Evolutionary conservation across 352 stramenopile species (phyloP).

Genomic region (Pythium monospermum): DNA sequence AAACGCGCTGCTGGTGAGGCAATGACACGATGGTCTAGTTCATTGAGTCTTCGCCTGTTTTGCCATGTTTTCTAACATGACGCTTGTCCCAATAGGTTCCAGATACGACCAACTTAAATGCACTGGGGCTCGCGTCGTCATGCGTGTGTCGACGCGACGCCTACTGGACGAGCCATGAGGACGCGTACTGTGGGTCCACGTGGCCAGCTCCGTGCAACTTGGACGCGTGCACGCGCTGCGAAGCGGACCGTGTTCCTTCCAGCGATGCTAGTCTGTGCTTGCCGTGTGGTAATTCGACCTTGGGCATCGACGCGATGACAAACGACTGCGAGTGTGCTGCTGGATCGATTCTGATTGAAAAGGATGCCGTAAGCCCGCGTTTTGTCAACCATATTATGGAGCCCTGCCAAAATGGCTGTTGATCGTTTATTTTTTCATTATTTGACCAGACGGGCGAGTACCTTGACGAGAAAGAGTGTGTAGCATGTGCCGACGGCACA

Average conservation of each 20-base stretch:
- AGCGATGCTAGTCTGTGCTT: constrained; percentile 45
- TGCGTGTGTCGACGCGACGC: not conserved
- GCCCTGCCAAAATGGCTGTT: not conserved
- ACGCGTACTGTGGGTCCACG: constrained; percentile 40
- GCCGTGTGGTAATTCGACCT: constrained; percentile 53
- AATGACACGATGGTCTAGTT: not conserved
- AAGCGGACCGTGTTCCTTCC: constrained; percentile 30
- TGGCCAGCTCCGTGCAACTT: constrained; percentile 63
- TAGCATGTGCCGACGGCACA: constrained; percentile 38
- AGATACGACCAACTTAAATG: too few species aligned
- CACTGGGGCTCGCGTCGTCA: too few species aligned
- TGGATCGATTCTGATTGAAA: constrained; percentile 52
- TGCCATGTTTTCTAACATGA: not conserved
- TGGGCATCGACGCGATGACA: constrained; percentile 25
- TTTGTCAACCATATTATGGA: too few species aligned
- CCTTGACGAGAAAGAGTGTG: constrained; percentile 60
- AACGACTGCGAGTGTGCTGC: constrained; percentile 47
- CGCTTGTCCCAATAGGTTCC: too few species aligned
- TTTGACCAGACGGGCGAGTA: constrained; percentile 38
- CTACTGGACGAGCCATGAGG: constrained; percentile 16
- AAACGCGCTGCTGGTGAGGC: constrained; percentile 30
- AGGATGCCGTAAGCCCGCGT: constrained; percentile 32
- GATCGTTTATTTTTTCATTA: constrained; percentile 1
- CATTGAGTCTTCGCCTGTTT: not conserved
- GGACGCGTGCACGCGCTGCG: constrained; percentile 37